Evolutionary conservation across 2,329 filamentous ascomycete genomes (phyloP).

Genomic region (Aspergillus sojae): DNA sequence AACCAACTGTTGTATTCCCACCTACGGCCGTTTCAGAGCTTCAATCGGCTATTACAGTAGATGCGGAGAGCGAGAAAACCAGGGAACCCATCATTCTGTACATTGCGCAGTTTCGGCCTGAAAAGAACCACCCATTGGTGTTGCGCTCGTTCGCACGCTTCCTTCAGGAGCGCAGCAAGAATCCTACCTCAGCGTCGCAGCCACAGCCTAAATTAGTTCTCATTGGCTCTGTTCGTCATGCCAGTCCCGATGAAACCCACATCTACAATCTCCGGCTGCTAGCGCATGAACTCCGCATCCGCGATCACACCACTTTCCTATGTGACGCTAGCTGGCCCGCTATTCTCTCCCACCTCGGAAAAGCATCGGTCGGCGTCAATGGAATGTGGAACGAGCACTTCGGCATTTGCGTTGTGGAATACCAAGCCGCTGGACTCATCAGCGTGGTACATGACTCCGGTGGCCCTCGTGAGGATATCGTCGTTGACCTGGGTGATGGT

Average conservation of each 20-base stretch:
- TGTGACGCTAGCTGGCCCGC: conserved; percentile 88
- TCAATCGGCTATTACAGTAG: conserved; percentile 72
- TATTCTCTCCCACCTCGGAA: conserved; percentile 77
- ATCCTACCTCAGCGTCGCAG: conserved; percentile 49
- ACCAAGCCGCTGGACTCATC: conserved; percentile 91
- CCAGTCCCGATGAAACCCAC: conserved; percentile 52
- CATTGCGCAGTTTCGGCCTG: conserved; percentile 95
- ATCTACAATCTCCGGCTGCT: conserved; percentile 88
- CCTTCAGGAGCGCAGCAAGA: conserved; percentile 56
- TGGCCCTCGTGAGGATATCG: conserved; percentile 91
- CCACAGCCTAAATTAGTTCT: conserved; percentile 70
- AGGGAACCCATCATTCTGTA: conserved; percentile 79
- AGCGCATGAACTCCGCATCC: conserved; percentile 82
- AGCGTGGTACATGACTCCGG: conserved; percentile 92
- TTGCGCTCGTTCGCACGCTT: conserved; percentile 82
- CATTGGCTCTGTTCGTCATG: conserved; percentile 86
- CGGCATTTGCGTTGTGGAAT: conserved; percentile 96
- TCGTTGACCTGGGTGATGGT: conserved; percentile 74
- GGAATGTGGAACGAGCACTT: conserved; percentile 99
- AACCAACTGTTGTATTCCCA: conserved; percentile 76
- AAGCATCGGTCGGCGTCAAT: conserved; percentile 84
- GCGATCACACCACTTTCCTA: conserved; percentile 82
- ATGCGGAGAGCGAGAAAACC: conserved; percentile 65
- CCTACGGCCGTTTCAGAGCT: conserved; percentile 89
- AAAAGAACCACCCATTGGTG: conserved; percentile 93